These are phyloP conservation scores for Oryza rufipogon DNA, from an alignment of 176 grass and related monocot genomes.

Conservation along the genomic window DNA sequence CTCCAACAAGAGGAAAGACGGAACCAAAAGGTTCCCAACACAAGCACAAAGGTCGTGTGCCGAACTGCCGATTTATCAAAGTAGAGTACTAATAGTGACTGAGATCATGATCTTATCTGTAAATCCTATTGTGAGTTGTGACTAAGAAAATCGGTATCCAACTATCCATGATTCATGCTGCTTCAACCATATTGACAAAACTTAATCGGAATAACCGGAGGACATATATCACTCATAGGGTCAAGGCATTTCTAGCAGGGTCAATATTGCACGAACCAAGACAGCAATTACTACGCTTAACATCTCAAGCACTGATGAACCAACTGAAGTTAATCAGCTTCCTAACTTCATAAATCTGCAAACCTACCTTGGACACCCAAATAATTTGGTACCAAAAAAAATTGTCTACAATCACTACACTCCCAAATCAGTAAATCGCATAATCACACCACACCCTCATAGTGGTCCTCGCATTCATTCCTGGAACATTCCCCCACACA, in stretches of 20 bases:
- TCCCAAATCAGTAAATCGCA: background rate
- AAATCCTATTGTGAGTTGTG: background rate
- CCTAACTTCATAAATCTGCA: background rate
- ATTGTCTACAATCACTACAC: background rate
- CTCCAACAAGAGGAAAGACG: background rate
- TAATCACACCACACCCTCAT: background rate
- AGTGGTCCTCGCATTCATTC: slow-evolving; percentile 34
- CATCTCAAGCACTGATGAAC: background rate
- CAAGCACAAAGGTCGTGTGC: background rate
- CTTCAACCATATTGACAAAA: background rate
- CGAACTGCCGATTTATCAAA: background rate
- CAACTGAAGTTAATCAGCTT: background rate
- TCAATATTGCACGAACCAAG: background rate
- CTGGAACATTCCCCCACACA: slow-evolving; percentile 32
- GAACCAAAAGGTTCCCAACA: background rate
- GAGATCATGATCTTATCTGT: background rate
- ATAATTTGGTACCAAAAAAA: slow-evolving; percentile 29
- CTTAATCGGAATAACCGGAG: slow-evolving; percentile 1
- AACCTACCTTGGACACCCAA: background rate
- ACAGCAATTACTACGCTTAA: background rate
- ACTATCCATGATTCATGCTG: background rate
- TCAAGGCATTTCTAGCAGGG: background rate
- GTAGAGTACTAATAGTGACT: background rate
- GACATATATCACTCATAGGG: background rate
- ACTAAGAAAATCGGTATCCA: too few species aligned